Evolutionary conservation across 2,329 filamentous ascomycete genomes (phyloP).

Genomic region (Plectosphaerella plurivora): DNA sequence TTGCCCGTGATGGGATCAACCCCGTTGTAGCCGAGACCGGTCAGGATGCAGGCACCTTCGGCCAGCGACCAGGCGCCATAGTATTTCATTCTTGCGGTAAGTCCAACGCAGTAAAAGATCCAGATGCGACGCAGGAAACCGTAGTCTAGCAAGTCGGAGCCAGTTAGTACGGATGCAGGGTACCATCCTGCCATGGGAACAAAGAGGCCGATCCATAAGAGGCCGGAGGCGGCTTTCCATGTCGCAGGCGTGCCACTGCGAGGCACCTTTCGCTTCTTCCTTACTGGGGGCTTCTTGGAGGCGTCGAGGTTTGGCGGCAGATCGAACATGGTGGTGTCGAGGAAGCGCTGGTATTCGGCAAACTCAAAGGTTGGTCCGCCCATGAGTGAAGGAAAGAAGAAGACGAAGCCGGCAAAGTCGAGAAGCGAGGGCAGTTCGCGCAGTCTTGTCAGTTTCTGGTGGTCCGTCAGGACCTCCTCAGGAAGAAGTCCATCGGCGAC

Average conservation of each 20-base stretch:
- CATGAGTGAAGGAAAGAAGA: constrained; percentile 92
- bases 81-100: constrained; percentile 85
- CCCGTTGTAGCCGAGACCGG: constrained; percentile 91
- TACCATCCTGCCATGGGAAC: constrained; percentile 68
- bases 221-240: constrained; percentile 67
- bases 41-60: constrained; percentile 90
- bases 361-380: constrained; percentile 93
- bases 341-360: constrained; percentile 85
- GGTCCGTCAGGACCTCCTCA: constrained; percentile 74
- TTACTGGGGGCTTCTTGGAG: constrained; percentile 76
- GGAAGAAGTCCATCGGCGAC: constrained; percentile 86
- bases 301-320: constrained; percentile 77
- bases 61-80: constrained; percentile 94
- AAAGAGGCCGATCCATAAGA: constrained; percentile 77
- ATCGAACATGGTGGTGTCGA: constrained; percentile 93
- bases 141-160: constrained; percentile 62
- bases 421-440: constrained; percentile 68
- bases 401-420: constrained; percentile 83
- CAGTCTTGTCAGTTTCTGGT: constrained; percentile 79
- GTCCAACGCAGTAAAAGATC: constrained; percentile 76
- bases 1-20: constrained; percentile 80
- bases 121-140: constrained; percentile 70
- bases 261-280: constrained; percentile 88
- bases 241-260: constrained; percentile 82
- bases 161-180: constrained; percentile 57